Conservation (phyloP, 2,329 filamentous ascomycete species). For the Neonectria punicea region DNA sequence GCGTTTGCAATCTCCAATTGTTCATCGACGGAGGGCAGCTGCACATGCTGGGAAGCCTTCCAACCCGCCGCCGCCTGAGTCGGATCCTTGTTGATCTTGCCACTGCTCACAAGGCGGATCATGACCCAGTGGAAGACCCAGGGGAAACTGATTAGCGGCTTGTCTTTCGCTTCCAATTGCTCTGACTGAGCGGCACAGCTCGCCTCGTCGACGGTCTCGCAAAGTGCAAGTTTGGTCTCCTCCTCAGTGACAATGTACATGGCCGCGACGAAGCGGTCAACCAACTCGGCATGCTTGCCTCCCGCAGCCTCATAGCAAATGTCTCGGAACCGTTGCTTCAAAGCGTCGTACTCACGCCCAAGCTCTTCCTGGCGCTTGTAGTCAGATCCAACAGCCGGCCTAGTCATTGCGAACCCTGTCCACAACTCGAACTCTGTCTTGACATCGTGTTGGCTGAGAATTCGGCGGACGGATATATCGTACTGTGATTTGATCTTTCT, state of each 20-base stretch:
- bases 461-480: constrained; percentile 77
- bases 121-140: constrained; percentile 83
- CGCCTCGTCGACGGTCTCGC: constrained; percentile 54
- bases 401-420: constrained; percentile 84
- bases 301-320: constrained; percentile 74
- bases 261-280: constrained; percentile 82
- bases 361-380: constrained; percentile 92
- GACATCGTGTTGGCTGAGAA: constrained; percentile 89
- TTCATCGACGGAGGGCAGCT: not conserved
- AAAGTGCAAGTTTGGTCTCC: constrained; percentile 70
- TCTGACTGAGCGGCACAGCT: constrained; percentile 41
- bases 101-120: constrained; percentile 46
- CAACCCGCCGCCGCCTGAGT: constrained; percentile 27
- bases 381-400: constrained; percentile 76
- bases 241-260: constrained; percentile 87
- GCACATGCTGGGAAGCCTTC: not conserved
- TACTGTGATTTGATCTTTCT: constrained; percentile 78
- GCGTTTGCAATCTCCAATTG: not conserved
- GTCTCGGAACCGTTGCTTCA: constrained; percentile 76
- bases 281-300: constrained; percentile 62
- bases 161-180: constrained; percentile 53
- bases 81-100: constrained; percentile 33
- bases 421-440: constrained; percentile 91
- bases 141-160: constrained; percentile 92
- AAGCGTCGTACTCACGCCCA: constrained; percentile 69